Conservation (phyloP, 2,329 filamentous ascomycete genomes). For the Aphanocladium album region DNA sequence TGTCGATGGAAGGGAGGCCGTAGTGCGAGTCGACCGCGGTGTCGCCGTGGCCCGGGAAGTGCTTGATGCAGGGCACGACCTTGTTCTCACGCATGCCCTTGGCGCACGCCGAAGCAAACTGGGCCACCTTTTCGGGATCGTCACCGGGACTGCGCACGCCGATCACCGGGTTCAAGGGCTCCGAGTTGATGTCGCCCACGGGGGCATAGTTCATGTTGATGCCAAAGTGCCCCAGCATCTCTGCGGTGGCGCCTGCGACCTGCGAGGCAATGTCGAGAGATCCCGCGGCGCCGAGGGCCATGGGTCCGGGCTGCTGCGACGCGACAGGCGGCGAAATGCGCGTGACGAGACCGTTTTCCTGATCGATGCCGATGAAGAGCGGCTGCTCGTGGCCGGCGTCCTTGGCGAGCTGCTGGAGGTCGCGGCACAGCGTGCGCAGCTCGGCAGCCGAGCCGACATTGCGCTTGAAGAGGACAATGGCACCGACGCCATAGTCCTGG, state of each 20-base stretch:
- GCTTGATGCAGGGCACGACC: slow-evolving; percentile 23
- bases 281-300: slow-evolving; percentile 21
- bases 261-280: slow-evolving; percentile 14
- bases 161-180: slow-evolving; percentile 24
- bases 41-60: slow-evolving; percentile 24
- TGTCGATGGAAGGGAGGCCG: slow-evolving; percentile 22
- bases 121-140: slow-evolving; percentile 17
- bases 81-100: slow-evolving; percentile 17
- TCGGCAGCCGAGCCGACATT: slow-evolving; percentile 20
- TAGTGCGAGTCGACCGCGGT: slow-evolving; percentile 24
- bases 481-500: slow-evolving; percentile 22
- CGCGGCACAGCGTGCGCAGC: slow-evolving; percentile 19
- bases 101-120: slow-evolving; percentile 19
- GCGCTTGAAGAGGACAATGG: slow-evolving; percentile 24
- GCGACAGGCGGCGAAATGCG: slow-evolving; percentile 22
- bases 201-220: slow-evolving; percentile 27
- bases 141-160: slow-evolving; percentile 23
- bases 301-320: slow-evolving; percentile 21
- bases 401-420: slow-evolving; percentile 20
- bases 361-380: slow-evolving; percentile 24
- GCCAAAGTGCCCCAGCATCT: slow-evolving; percentile 22
- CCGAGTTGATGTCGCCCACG: slow-evolving; percentile 23
- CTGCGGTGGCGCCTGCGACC: slow-evolving; percentile 19
- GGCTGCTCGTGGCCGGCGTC: slow-evolving; percentile 22
- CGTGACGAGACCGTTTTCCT: slow-evolving; percentile 24